Percentiles rank a stretch among this genome's conserved stretches.
These are phyloP conservation scores for Botryotinia convoluta DNA, from an alignment of 2,329 filamentous ascomycete genomes.

Conservation along the genomic window DNA sequence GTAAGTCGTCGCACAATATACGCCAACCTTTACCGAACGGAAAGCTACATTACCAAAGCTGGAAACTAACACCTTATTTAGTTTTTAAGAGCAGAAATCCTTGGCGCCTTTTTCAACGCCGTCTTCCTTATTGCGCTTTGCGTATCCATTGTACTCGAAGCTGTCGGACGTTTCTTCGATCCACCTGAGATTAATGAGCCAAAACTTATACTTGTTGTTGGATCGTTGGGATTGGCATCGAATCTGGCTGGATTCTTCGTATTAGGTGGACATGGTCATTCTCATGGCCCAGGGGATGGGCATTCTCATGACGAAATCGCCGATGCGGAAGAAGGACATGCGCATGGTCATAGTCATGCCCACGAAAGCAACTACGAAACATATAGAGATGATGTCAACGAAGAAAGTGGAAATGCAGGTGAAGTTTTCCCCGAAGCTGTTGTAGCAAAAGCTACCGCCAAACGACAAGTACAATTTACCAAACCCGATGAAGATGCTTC, in stretches of 20 bases:
- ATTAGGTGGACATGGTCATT: slow-evolving; percentile 90
- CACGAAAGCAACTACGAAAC: slow-evolving; percentile 37
- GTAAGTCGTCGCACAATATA: slow-evolving; percentile 49
- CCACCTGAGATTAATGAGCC: slow-evolving; percentile 85
- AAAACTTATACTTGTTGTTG: slow-evolving; percentile 83
- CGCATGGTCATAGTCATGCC: slow-evolving; percentile 43
- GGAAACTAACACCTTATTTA: slow-evolving; percentile 38
- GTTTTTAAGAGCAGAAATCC: slow-evolving; percentile 96
- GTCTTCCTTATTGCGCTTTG: slow-evolving; percentile 97
- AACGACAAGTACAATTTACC: slow-evolving; percentile 31
- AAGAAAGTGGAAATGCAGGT: slow-evolving; percentile 57
- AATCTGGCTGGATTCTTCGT: slow-evolving; percentile 88
- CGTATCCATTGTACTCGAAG: slow-evolving; percentile 93
- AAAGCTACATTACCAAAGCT: slow-evolving; percentile 30
- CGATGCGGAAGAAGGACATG: slow-evolving; percentile 39
- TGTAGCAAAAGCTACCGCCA: slow-evolving; percentile 46
- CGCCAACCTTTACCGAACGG: background rate
- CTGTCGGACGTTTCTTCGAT: slow-evolving; percentile 86
- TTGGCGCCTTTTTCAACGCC: slow-evolving; percentile 94
- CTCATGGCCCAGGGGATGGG: slow-evolving; percentile 61
- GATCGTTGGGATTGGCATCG: slow-evolving; percentile 78
- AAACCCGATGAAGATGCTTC: slow-evolving; percentile 34
- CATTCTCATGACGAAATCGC: slow-evolving; percentile 42
- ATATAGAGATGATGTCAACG: slow-evolving; percentile 41
- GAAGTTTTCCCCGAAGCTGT: slow-evolving; percentile 63